A percentile compares a stretch with the other conserved stretches of the same genome.
Conservation (phyloP, 2,329 filamentous ascomycete genomes). For the Gyromitra esculenta region DNA sequence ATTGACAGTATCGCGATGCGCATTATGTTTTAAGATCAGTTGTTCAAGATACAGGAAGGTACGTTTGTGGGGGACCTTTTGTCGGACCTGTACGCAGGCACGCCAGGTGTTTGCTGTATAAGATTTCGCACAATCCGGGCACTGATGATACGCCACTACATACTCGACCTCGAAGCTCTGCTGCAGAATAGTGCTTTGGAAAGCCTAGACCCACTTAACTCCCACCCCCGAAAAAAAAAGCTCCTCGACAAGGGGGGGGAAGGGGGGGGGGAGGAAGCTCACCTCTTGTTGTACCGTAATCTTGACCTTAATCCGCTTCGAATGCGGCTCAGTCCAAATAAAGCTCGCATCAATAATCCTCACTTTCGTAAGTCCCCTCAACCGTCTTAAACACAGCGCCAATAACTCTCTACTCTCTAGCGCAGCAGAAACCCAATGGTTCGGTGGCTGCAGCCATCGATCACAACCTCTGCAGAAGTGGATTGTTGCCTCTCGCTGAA, state of each 20-base stretch:
- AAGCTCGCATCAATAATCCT: constrained; percentile 95
- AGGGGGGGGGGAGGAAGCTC: constrained; percentile 18
- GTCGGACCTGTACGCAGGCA: constrained; percentile 90
- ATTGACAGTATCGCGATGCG: constrained; percentile 92
- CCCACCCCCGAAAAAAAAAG: constrained; percentile 60
- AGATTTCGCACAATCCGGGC: constrained; percentile 92
- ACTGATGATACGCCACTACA: constrained; percentile 89
- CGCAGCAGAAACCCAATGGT: constrained; percentile 82
- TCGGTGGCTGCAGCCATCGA: constrained; percentile 87
- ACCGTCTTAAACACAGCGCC: constrained; percentile 86
- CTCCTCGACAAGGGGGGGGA: constrained; percentile 66
- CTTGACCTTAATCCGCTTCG: constrained; percentile 89
- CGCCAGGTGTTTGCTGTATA: constrained; percentile 97
- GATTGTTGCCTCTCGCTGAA: constrained; percentile 87
- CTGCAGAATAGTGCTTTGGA: constrained; percentile 77
- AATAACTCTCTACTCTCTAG: constrained; percentile 92
- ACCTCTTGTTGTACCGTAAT: constrained; percentile 82
- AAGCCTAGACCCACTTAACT: constrained; percentile 66
- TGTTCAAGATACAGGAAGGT: constrained; percentile 87
- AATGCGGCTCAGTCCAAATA: constrained; percentile 98
- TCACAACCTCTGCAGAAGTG: constrained; percentile 96
- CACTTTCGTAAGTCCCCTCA: constrained; percentile 86
- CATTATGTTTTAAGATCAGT: constrained; percentile 91
- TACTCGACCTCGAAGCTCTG: constrained; percentile 96
- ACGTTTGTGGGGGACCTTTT: constrained; percentile 96